Evolutionary conservation across 169 alveolate species (phyloP).

Genomic region (Plasmodium blacklocki): DNA sequence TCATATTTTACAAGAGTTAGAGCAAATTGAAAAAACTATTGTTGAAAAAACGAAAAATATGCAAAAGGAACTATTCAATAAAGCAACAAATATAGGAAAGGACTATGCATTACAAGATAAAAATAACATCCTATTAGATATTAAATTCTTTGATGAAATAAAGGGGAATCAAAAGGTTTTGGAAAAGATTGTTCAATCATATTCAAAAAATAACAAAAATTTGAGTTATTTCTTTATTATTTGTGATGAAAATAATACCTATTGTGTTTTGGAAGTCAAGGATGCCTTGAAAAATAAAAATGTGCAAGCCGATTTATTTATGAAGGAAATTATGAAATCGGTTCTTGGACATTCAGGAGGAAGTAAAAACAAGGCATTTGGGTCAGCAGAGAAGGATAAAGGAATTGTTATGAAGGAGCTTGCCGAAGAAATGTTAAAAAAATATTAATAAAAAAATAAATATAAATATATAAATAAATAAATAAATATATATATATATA

Average conservation of each 20-base stretch:
- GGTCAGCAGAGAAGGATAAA: slow-evolving; percentile 51
- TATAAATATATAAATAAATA: too few species aligned
- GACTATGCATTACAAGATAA: slow-evolving; percentile 49
- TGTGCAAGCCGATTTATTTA: slow-evolving; percentile 72
- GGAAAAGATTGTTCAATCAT: slow-evolving; percentile 69
- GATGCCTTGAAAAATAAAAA: slow-evolving; percentile 61
- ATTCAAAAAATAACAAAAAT: slow-evolving; percentile 33
- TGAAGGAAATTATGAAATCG: slow-evolving; percentile 69
- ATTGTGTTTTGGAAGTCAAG: slow-evolving; percentile 71
- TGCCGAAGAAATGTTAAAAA: slow-evolving; percentile 29
- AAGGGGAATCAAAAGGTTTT: slow-evolving; percentile 74
- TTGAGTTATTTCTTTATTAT: slow-evolving; percentile 69
- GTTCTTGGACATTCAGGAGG: slow-evolving; percentile 76
- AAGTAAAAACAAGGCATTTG: slow-evolving; percentile 69
- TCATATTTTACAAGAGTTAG: slow-evolving; percentile 34
- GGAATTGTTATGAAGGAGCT: slow-evolving; percentile 16
- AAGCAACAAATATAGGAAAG: slow-evolving; percentile 51
- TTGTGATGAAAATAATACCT: slow-evolving; percentile 53
- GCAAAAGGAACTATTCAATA: slow-evolving; percentile 67
- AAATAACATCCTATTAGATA: slow-evolving; percentile 33
- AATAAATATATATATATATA: background rate
- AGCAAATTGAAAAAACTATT: slow-evolving; percentile 66
- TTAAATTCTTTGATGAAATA: slow-evolving; percentile 56
- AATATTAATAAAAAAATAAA: slow-evolving; percentile 8
- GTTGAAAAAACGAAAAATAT: slow-evolving; percentile 60